A percentile compares a stretch with the other conserved stretches of the same genome.
Evolutionary conservation across 306 rosid genomes (phyloP).

Genomic region (Mucuna pruriens): DNA sequence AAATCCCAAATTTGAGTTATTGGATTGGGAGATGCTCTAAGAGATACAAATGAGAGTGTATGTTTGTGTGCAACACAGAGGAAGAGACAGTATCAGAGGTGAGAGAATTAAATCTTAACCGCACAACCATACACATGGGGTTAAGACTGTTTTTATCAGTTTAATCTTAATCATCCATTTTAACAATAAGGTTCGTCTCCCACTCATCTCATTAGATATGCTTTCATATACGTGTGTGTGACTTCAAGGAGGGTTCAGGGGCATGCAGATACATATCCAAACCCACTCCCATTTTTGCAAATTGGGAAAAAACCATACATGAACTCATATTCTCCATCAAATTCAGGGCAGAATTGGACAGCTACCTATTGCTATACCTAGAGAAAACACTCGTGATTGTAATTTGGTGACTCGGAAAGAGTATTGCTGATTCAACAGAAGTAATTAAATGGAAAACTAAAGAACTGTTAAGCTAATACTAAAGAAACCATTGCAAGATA

Average conservation of each 20-base stretch:
- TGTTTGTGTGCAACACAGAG: neutral
- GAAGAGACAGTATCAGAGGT: neutral
- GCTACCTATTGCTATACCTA: neutral
- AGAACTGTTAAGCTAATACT: slow-evolving; percentile 1
- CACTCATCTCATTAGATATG: neutral
- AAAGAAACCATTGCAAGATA: slow-evolving; percentile 16
- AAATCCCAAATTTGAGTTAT: too few relatives aligned
- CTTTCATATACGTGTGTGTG: neutral
- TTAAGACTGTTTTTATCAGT: too few relatives aligned
- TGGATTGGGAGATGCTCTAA: too few relatives aligned
- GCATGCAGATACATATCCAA: neutral
- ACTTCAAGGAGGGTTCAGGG: neutral
- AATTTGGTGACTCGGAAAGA: neutral
- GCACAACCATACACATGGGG: neutral
- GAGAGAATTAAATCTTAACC: neutral
- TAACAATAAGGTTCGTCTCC: neutral
- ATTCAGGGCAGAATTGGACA: neutral
- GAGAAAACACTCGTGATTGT: neutral
- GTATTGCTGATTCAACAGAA: slow-evolving; percentile 20
- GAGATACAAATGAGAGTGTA: neutral
- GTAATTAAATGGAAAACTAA: neutral
- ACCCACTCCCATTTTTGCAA: neutral
- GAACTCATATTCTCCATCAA: neutral
- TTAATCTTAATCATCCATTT: neutral
- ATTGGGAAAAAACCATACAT: neutral